Base-by-base conservation (phyloP, 495 filamentous ascomycete genomes). In the Aspergillus affinis region DNA sequence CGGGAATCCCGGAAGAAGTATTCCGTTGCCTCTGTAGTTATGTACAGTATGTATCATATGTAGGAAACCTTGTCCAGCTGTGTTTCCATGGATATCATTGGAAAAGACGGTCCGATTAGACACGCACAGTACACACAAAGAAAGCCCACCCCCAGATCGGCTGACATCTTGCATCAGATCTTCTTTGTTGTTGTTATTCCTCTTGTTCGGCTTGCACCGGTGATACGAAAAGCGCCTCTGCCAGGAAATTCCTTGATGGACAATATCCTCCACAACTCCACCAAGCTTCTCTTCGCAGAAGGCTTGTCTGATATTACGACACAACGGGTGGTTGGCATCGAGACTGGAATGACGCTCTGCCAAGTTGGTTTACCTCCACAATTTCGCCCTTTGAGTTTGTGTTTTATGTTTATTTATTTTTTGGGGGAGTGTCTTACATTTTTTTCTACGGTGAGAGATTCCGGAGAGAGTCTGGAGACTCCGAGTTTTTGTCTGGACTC, bases 241-340 rank as follows among this genome's bases (percentile, higher is more conserved):
- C 36, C 36, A 15, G 61, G 51, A 54, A 59, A 26, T 53, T 50
- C 45, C 55, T 54, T 46, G 55, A 32, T 63, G n/a, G 54, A 18
- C 15, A 21, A 32, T 18, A 45, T 36, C 51, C 53, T 61, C 53
- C 45, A 55, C 51, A 47, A 32, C 41, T 56, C 44, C 32, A 46
- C 57, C 56, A 63, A 65, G 63, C 63, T 61, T 61, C 63, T 55
- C 59, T 60, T 49, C 53, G 46, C 63, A 65, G 53, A 65, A 65
- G 55, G 63, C 63, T 65, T 65, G 59, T 65, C 59, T 58, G 26
- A 19, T 17, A 44, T 44, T 26, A 48, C 46, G 55, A 51, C n/a
- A n/a, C n/a, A 21, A 26, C 12, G 19, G 48, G n/a, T 26, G 51
- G 12, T 63, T n/a, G 48, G 36, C 47, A 47, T 48, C n/a, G 45